A percentile compares a stretch with the other conserved stretches of the same genome.
Conservation (phyloP, 1,139 yeast species). For the Candida glucosophila region DNA sequence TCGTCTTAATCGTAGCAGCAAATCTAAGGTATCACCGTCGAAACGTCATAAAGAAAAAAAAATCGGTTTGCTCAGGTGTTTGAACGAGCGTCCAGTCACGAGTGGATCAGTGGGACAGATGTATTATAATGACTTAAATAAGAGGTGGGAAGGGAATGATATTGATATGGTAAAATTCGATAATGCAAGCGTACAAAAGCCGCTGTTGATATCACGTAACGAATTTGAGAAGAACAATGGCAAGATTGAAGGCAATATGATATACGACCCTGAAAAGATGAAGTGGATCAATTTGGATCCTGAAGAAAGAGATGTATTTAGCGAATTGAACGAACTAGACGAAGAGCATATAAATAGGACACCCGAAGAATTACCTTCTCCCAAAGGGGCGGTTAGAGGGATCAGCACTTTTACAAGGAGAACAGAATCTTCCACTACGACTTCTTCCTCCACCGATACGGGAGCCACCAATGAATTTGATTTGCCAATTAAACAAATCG, state of each 20-base stretch:
- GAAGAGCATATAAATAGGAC: conserved; percentile 8
- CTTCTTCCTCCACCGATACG: conserved; percentile 5
- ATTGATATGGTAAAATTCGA: conserved; percentile 46
- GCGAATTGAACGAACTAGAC: conserved; percentile 35
- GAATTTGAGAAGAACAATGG: conserved; percentile 16
- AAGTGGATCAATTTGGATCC: conserved; percentile 41
- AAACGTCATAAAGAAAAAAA: too few relatives aligned
- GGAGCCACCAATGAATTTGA: conserved; percentile 35
- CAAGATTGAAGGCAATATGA: conserved; percentile 39
- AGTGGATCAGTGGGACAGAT: conserved; percentile 20
- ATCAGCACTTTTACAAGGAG: conserved; percentile 27
- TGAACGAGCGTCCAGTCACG: conserved; percentile 19
- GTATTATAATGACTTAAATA: conserved; percentile 46
- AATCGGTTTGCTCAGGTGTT: conserved; percentile 26
- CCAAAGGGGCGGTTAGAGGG: too few relatives aligned
- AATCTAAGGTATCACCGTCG: conserved; percentile 4
- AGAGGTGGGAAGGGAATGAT: conserved; percentile 66
- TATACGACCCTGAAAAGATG: conserved; percentile 49
- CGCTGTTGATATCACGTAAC: conserved; percentile 26
- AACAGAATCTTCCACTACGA: conserved; percentile 21
- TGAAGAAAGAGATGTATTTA: conserved; percentile 44
- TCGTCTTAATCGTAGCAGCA: conserved; percentile 6
- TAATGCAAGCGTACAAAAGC: conserved; percentile 15
- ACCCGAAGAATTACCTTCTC: too few relatives aligned
- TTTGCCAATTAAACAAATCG: conserved; percentile 29